Conservation (phyloP, 2,329 filamentous ascomycete genomes). For the Colletotrichum sp. region DNA sequence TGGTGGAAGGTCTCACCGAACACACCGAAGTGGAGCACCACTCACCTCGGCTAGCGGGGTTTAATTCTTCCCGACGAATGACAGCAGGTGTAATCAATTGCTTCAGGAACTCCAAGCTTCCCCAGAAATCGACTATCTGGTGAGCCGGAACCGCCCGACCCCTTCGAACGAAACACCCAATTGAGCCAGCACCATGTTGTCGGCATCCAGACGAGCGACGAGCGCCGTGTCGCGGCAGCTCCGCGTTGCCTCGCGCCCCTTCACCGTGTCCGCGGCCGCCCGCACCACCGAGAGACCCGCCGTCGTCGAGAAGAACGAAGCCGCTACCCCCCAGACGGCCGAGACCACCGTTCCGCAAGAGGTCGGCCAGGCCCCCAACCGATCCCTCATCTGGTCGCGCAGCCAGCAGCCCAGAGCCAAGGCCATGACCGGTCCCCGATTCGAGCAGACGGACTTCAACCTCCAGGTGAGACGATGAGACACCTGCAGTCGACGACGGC, state of each 20-base stretch:
- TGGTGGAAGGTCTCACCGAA: not conserved
- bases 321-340: constrained; percentile 47
- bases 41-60: constrained; percentile 1
- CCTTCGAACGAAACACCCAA: constrained; percentile 1
- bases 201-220: constrained; percentile 44
- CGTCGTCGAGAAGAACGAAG: constrained; percentile 42
- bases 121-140: constrained; percentile 4
- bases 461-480: constrained; percentile 71
- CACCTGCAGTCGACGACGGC: not conserved
- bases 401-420: constrained; percentile 81
- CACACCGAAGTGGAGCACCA: not conserved
- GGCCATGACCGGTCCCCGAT: constrained; percentile 93
- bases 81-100: constrained; percentile 20
- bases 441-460: constrained; percentile 96
- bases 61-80: constrained; percentile 19
- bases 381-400: constrained; percentile 78
- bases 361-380: constrained; percentile 84
- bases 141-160: constrained; percentile 5
- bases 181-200: constrained; percentile 47
- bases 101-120: constrained; percentile 18
- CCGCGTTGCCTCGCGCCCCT: constrained; percentile 50
- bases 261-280: constrained; percentile 46
- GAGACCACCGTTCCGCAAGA: constrained; percentile 50
- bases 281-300: constrained; percentile 42
- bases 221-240: constrained; percentile 48